Conservation (phyloP, 1,284 basidiomycete genomes). For the Rhodofomes roseus region DNA sequence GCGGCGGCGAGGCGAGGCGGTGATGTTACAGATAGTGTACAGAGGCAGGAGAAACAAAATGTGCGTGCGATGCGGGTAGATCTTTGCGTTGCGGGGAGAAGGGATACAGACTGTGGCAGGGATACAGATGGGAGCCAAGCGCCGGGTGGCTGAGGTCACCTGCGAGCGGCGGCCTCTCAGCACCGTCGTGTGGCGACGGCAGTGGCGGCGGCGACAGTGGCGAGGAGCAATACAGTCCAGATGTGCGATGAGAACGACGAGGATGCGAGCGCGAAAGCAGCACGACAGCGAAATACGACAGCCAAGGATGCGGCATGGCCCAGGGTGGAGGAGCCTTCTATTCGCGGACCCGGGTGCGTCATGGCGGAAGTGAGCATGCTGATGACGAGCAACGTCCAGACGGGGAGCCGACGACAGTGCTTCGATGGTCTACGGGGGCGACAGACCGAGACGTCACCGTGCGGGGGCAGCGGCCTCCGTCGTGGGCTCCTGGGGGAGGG, state of each 20-base stretch:
- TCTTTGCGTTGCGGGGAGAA: neutral
- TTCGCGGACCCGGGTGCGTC: neutral
- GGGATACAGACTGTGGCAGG: slow-evolving; percentile 1
- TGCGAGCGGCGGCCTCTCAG: neutral
- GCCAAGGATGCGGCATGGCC: neutral
- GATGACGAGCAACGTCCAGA: neutral
- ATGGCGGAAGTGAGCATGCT: neutral
- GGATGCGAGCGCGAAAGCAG: neutral
- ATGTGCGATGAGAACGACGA: neutral
- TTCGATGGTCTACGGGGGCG: neutral
- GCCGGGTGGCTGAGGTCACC: neutral
- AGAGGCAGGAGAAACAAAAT: neutral
- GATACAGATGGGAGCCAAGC: neutral
- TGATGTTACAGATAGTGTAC: slow-evolving; percentile 3
- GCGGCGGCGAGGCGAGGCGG: neutral
- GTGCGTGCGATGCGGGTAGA: neutral
- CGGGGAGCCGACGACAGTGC: neutral
- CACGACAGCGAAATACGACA: neutral
- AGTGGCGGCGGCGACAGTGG: neutral
- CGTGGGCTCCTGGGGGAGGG: neutral
- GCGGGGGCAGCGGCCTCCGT: neutral
- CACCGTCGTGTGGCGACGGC: neutral
- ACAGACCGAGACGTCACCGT: neutral
- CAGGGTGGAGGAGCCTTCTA: neutral
- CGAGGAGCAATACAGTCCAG: neutral